These are phyloP conservation scores for Triticum timopheevii DNA, from an alignment of 176 grass and related monocot species.

Conservation along the genomic window DNA sequence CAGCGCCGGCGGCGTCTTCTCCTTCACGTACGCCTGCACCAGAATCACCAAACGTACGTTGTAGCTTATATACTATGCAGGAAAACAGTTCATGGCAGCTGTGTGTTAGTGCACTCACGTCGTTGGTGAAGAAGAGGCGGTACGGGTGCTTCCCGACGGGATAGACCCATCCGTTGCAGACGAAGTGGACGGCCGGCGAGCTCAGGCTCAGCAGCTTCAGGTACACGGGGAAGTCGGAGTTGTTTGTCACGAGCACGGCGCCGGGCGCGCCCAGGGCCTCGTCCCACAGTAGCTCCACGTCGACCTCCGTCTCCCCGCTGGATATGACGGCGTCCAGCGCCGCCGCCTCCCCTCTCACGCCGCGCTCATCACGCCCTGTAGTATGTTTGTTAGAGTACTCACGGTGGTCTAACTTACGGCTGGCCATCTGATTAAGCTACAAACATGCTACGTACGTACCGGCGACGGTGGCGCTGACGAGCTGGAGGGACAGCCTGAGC, in stretches of 20 bases:
- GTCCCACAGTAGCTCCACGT: not conserved
- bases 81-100: too few relatives aligned
- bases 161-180: not conserved
- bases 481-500: not conserved
- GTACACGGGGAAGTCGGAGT: not conserved
- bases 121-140: not conserved
- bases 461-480: not conserved
- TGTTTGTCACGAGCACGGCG: not conserved
- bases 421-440: not conserved
- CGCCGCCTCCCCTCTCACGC: not conserved
- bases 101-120: not conserved
- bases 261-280: not conserved
- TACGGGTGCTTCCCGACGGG: not conserved
- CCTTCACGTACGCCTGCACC: not conserved
- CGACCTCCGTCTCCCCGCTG: not conserved
- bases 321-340: not conserved
- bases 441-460: not conserved
- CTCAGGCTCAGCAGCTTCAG: not conserved
- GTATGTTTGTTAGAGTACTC: not conserved
- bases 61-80: not conserved
- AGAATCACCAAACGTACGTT: not conserved
- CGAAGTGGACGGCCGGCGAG: not conserved
- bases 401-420: not conserved
- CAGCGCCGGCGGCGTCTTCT: not conserved
- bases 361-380: not conserved